Percentiles rank a stretch among this genome's conserved stretches.
Conservation (phyloP, 192 early-diverging fungal genomes). For the Coemansia sp. region DNA sequence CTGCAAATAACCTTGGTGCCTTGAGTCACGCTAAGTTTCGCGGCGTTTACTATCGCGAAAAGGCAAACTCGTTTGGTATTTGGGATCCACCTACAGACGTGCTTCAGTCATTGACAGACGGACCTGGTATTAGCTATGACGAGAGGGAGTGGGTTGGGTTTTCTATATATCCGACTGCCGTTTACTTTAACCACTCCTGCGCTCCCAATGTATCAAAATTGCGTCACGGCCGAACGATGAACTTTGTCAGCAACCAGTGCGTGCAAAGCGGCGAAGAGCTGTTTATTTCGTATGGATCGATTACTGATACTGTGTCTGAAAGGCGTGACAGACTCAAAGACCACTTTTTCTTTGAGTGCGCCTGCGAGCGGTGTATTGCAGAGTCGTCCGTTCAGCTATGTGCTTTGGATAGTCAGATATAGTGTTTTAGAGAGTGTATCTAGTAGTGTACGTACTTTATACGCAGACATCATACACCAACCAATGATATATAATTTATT, state of each 20-base stretch:
- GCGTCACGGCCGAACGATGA: constrained; percentile 51
- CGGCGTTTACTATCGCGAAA: constrained; percentile 62
- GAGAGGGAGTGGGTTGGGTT: constrained; percentile 62
- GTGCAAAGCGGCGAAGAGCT: constrained; percentile 62
- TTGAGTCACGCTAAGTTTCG: constrained; percentile 56
- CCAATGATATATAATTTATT: no score
- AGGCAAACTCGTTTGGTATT: constrained; percentile 72
- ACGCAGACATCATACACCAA: neutral
- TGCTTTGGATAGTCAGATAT: neutral
- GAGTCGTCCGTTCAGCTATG: constrained; percentile 26
- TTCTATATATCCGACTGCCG: constrained; percentile 64
- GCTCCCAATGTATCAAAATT: constrained; percentile 60
- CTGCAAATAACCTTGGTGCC: neutral
- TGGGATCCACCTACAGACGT: constrained; percentile 57
- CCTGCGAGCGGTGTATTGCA: constrained; percentile 57
- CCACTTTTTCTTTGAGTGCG: constrained; percentile 66
- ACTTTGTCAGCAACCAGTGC: constrained; percentile 48
- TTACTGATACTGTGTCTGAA: constrained; percentile 42
- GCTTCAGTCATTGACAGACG: neutral
- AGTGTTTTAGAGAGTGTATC: neutral
- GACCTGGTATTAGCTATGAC: neutral
- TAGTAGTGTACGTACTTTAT: neutral
- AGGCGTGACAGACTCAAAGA: constrained; percentile 54
- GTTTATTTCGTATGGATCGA: constrained; percentile 41
- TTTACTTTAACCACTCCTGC: constrained; percentile 73